These are phyloP conservation scores for Cantharellus cinnabarinus DNA, from an alignment of 768 basidiomycete species.

Conservation along the genomic window DNA sequence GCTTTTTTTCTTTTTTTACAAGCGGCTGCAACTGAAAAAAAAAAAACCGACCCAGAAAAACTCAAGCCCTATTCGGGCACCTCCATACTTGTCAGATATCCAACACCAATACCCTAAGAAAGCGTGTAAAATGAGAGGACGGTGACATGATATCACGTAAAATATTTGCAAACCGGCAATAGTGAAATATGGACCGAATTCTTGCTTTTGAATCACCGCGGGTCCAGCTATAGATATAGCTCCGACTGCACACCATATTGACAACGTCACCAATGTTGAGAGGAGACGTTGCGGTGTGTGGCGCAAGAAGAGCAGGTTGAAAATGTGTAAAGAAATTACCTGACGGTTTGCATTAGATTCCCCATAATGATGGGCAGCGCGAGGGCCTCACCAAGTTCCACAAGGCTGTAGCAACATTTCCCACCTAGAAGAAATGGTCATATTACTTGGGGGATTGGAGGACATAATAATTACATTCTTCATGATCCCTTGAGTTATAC, in stretches of 20 bases:
- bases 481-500: not conserved
- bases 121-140: not conserved
- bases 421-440: not conserved
- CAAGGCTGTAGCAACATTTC: conserved; percentile 5
- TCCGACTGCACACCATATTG: not conserved
- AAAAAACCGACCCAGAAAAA: conserved; percentile 6
- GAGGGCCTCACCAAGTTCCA: not conserved
- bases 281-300: not conserved
- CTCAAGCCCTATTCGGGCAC: conserved; percentile 2
- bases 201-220: not conserved
- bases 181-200: conserved; percentile 1
- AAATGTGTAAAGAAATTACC: conserved; percentile 4
- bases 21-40: not conserved
- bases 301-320: conserved; percentile 4
- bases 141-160: not conserved
- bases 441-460: no score
- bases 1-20: no score
- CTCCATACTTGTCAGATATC: conserved; percentile 6
- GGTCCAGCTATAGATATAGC: conserved; percentile 1
- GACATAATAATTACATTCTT: not conserved
- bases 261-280: not conserved
- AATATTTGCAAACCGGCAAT: not conserved
- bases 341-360: no score
- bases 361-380: no score
- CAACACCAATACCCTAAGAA: conserved; percentile 3